Conservation (phyloP, 768 basidiomycete species). For the Mycena vulgaris region DNA sequence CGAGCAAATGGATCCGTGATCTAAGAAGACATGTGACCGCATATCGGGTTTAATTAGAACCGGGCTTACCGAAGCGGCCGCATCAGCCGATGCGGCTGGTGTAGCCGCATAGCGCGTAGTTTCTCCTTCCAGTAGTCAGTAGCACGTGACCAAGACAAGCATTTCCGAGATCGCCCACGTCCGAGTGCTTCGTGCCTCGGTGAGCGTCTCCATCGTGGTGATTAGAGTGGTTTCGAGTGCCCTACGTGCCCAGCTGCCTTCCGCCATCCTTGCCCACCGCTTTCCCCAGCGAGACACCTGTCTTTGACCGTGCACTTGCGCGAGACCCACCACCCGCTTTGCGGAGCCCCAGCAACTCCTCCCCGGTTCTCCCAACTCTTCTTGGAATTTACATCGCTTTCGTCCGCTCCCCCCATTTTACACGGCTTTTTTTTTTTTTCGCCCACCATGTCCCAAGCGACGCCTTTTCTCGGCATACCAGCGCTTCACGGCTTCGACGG, state of each 20-base stretch:
- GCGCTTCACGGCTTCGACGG: too few species aligned
- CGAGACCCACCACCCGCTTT: neutral
- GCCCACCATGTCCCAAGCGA: neutral
- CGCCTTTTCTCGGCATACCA: too few species aligned
- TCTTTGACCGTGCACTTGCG: neutral
- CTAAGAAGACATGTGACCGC: too few species aligned
- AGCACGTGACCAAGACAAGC: too few species aligned
- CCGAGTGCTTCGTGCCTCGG: neutral
- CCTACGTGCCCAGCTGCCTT: slow-evolving; percentile 4
- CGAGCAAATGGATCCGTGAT: too few species aligned
- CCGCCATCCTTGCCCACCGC: neutral
- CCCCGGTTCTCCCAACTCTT: neutral
- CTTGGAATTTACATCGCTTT: neutral
- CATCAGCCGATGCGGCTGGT: too few species aligned
- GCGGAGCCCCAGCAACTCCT: neutral
- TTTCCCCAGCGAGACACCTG: neutral
- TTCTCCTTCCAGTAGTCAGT: too few species aligned
- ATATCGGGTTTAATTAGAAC: too few species aligned
- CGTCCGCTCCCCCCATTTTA: neutral
- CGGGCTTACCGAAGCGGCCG: too few species aligned
- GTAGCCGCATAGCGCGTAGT: too few species aligned
- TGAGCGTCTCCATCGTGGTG: neutral
- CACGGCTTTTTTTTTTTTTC: neutral
- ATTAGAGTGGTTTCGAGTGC: slow-evolving; percentile 4
- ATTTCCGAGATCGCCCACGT: too few species aligned